Evolutionary conservation across 2,329 filamentous ascomycete species (phyloP).

Genomic region (Phialophora expanda): DNA sequence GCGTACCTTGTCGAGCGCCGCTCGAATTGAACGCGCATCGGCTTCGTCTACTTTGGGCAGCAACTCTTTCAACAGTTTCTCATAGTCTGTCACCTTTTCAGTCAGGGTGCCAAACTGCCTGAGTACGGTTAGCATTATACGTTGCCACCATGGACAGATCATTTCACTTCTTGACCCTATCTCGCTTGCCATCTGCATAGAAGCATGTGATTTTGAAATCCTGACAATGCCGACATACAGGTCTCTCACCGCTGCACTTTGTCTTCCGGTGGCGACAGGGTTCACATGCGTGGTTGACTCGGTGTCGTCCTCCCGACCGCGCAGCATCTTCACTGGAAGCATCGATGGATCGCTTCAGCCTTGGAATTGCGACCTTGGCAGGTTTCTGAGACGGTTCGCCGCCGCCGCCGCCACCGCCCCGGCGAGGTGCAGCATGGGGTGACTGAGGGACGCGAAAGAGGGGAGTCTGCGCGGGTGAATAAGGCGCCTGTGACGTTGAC

Average conservation of each 20-base stretch:
- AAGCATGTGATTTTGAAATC: conserved; percentile 47
- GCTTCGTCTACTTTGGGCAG: conserved; percentile 43
- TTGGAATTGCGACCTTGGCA: conserved; percentile 43
- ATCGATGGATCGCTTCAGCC: conserved; percentile 40
- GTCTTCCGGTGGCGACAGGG: conserved; percentile 51
- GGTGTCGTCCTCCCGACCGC: conserved; percentile 35
- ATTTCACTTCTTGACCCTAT: conserved; percentile 50
- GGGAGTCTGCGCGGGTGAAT: conserved; percentile 15
- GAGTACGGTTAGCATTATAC: conserved; percentile 14
- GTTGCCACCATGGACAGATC: conserved; percentile 5
- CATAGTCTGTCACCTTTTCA: conserved; percentile 48
- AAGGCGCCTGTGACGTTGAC: conserved; percentile 17
- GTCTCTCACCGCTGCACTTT: conserved; percentile 53
- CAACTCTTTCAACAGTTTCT: conserved; percentile 48
- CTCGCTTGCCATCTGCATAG: conserved; percentile 53
- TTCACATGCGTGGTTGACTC: conserved; percentile 48
- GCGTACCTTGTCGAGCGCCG: conserved; percentile 47
- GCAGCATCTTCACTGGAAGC: conserved; percentile 21
- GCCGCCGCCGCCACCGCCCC: conserved; percentile 8
- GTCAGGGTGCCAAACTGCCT: conserved; percentile 50
- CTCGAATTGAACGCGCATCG: conserved; percentile 46
- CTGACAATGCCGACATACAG: conserved; percentile 49
- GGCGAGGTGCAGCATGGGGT: conserved; percentile 19
- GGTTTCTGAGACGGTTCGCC: conserved; percentile 28
- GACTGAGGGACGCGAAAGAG: conserved; percentile 37